Evolutionary conservation across 345 rosid species (phyloP).

Genomic region (Nephelium lappaceum): DNA sequence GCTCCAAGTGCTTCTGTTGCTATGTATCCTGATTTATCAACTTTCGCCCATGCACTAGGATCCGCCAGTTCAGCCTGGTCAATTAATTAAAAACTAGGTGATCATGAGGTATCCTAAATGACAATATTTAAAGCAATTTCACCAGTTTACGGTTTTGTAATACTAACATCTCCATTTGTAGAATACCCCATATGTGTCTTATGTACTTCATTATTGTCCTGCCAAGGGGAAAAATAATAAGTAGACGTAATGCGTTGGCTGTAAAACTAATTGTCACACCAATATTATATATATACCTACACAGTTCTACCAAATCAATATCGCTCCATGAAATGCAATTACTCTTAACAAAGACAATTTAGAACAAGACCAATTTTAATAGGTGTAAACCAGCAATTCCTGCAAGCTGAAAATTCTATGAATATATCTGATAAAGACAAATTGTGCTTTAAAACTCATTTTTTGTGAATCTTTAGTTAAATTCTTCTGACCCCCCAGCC

Average conservation of each 20-base stretch:
- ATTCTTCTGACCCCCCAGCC: background rate
- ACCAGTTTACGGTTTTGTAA: constrained; percentile 26
- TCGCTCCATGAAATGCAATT: background rate
- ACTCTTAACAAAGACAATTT: background rate
- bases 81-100: constrained; percentile 35
- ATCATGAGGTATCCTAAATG: constrained; percentile 26
- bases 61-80: constrained; percentile 71
- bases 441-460: background rate
- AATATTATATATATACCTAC: background rate
- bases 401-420: background rate
- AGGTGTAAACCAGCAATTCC: constrained; percentile 1
- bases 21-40: constrained; percentile 66
- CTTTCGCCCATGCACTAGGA: constrained; percentile 64
- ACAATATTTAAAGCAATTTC: constrained; percentile 35
- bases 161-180: constrained; percentile 67
- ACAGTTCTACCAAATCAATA: background rate
- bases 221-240: constrained; percentile 33
- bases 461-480: background rate
- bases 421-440: background rate
- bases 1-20: constrained; percentile 71
- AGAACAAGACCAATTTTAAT: background rate
- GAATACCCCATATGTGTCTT: constrained; percentile 47
- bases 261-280: background rate
- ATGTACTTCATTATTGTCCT: constrained; percentile 66
- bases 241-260: background rate